Evolutionary conservation across 129 eudicot genomes (phyloP).

Genomic region (Logfia minima): DNA sequence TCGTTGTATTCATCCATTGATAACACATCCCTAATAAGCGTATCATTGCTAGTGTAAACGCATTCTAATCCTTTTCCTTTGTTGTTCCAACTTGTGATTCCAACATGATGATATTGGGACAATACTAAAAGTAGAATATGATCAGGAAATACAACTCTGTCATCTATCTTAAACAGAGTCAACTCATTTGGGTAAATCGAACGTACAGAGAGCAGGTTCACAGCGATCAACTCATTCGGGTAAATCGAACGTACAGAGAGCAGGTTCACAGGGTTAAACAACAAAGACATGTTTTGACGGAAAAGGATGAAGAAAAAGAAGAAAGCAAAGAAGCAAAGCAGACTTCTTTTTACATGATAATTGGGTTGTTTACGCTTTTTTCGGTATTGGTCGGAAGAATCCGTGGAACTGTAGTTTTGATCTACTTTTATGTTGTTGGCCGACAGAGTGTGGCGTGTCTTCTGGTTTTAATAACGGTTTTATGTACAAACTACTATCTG

Average conservation of each 20-base stretch:
- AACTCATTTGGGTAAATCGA: conserved; percentile 8
- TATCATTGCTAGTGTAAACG: conserved; percentile 41
- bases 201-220: background rate
- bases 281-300: conserved; percentile 23
- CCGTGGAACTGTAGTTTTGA: conserved; percentile 2
- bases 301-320: conserved; percentile 28
- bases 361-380: background rate
- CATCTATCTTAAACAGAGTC: conserved; percentile 41
- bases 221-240: conserved; percentile 4
- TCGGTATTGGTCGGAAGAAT: conserved; percentile 6
- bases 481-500: conserved; percentile 1
- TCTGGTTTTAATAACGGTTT: background rate
- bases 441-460: background rate
- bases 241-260: background rate
- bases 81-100: background rate
- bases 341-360: background rate
- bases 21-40: conserved; percentile 40
- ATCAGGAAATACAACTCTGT: conserved; percentile 70
- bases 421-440: background rate
- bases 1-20: conserved; percentile 61
- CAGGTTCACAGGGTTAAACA: background rate
- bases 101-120: conserved; percentile 12
- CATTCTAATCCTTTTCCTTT: conserved; percentile 42
- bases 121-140: conserved; percentile 58
- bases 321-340: background rate